A percentile compares a stretch with the other conserved stretches of the same genome.
phyloP scores from a whole-genome alignment of 2,329 filamentous ascomycete species.

The Ilyonectria mors-panacis region DNA sequence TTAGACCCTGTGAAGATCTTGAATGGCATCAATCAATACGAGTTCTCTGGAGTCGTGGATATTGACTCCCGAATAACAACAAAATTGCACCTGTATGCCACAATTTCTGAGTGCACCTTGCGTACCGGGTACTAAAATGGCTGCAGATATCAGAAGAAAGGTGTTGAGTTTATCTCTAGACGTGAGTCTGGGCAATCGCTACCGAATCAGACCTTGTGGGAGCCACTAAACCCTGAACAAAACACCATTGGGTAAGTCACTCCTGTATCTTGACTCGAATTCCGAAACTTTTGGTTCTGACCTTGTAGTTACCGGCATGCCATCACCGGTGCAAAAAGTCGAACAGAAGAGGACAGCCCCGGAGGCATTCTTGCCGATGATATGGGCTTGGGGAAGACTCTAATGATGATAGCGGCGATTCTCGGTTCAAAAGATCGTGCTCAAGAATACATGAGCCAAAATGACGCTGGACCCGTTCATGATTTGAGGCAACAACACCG shows the following conservation, averaged over 20 bases:
- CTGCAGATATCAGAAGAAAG: not conserved
- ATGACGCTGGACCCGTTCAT: not conserved
- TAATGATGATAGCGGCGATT: conserved; percentile 10
- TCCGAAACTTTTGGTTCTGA: not conserved
- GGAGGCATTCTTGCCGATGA: conserved; percentile 21
- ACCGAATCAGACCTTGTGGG: not conserved
- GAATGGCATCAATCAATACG: not conserved
- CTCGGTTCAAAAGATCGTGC: not conserved
- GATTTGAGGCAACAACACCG: not conserved
- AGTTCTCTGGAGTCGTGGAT: not conserved
- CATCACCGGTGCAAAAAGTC: conserved; percentile 17
- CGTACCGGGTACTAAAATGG: not conserved
- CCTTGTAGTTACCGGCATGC: conserved; percentile 3
- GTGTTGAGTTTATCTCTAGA: not conserved
- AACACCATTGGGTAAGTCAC: not conserved
- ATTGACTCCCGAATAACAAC: not conserved
- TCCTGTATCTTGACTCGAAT: not conserved
- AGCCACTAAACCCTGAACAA: not conserved
- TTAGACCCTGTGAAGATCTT: not conserved
- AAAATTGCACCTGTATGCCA: not conserved
- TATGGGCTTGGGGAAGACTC: conserved; percentile 18
- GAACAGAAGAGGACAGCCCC: not conserved
- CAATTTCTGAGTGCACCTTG: too few species aligned
- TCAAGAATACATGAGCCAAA: not conserved
- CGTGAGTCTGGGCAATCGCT: not conserved